Percentiles rank a stretch among this genome's conserved stretches.
Evolutionary conservation across 116 monocot genomes (phyloP).

Genomic region (Dioscorea cayenensis): DNA sequence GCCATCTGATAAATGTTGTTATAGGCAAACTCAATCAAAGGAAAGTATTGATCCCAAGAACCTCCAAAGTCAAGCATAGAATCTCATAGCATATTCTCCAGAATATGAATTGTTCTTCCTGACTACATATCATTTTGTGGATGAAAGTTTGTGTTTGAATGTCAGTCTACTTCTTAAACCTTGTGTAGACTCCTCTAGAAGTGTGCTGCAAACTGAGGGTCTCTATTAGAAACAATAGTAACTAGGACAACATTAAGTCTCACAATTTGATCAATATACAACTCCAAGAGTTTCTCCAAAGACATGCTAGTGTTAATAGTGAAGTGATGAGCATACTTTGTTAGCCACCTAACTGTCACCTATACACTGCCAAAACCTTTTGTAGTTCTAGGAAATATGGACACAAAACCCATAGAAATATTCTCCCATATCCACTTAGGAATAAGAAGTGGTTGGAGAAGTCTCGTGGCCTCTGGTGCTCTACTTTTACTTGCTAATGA

Average conservation of each 20-base stretch:
- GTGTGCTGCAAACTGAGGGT: not conserved
- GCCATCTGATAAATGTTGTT: slow-evolving; percentile 3
- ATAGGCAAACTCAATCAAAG: not conserved
- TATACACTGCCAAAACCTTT: not conserved
- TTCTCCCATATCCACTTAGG: slow-evolving; percentile 1
- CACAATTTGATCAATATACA: not conserved
- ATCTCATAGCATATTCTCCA: not conserved
- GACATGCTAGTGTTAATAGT: not conserved
- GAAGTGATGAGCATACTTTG: not conserved
- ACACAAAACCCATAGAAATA: not conserved
- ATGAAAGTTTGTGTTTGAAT: not conserved
- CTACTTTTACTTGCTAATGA: not conserved
- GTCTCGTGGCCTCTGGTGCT: not conserved
- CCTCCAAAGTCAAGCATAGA: not conserved
- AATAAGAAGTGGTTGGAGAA: not conserved
- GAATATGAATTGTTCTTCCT: not conserved
- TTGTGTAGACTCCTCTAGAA: not conserved
- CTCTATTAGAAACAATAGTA: not conserved
- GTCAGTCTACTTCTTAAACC: too few relatives aligned
- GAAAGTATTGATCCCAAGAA: not conserved
- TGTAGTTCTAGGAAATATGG: not conserved
- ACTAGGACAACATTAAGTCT: not conserved
- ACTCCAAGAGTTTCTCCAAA: not conserved
- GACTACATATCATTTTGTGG: not conserved
- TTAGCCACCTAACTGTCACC: not conserved